A percentile compares a stretch with the other conserved stretches of the same genome.
Evolutionary conservation across 2,329 filamentous ascomycete genomes (phyloP).

Genomic region (Fusarium acutatum): DNA sequence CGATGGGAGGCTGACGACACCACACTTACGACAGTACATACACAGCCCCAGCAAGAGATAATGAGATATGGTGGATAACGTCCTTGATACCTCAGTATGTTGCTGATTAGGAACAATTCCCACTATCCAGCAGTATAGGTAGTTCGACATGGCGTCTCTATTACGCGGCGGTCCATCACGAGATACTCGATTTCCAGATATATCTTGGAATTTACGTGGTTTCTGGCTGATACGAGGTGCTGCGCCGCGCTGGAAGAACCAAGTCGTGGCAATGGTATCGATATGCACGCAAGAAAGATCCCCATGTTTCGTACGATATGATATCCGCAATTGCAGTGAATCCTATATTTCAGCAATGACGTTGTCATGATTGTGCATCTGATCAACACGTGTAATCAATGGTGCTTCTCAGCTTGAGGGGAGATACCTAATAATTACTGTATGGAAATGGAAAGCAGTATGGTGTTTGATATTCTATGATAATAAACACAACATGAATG

Average conservation of each 20-base stretch:
- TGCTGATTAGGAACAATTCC: not conserved
- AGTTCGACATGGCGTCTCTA: not conserved
- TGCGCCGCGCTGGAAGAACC: slow-evolving; percentile 14
- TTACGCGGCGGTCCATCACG: slow-evolving; percentile 8
- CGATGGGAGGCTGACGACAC: not conserved
- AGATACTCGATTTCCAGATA: not conserved
- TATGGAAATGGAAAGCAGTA: not conserved
- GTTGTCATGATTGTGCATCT: not conserved
- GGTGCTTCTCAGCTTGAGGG: not conserved
- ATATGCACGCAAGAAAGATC: not conserved
- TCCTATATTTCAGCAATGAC: not conserved
- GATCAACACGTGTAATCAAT: not conserved
- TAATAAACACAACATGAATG: not conserved
- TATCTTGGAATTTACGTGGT: not conserved
- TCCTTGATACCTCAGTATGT: not conserved
- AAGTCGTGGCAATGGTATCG: not conserved
- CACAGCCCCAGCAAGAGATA: not conserved
- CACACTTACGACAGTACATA: no score
- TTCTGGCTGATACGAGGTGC: slow-evolving; percentile 14
- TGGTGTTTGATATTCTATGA: not conserved
- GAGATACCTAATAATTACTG: not conserved
- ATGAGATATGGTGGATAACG: not conserved
- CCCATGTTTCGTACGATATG: not conserved
- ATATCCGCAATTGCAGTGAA: not conserved
- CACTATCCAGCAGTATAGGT: not conserved